These are phyloP conservation scores for Cryphonectria japonica DNA, from an alignment of 2,329 filamentous ascomycete species.

Conservation along the genomic window DNA sequence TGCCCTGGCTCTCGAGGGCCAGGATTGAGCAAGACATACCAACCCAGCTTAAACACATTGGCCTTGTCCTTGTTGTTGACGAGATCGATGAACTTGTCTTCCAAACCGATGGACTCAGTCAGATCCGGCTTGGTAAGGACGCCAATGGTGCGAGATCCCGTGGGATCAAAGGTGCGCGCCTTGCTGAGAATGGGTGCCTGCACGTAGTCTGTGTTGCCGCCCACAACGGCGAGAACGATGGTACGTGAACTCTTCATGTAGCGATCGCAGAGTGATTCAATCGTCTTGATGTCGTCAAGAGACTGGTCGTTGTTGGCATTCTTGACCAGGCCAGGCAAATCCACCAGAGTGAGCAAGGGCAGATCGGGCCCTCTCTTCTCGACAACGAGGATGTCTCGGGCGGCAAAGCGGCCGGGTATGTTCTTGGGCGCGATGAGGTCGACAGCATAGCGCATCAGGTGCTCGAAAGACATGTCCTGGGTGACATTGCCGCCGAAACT, in stretches of 20 bases:
- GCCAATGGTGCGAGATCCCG: conserved; percentile 53
- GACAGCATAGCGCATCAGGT: conserved; percentile 55
- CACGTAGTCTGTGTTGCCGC: conserved; percentile 59
- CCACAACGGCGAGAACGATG: conserved; percentile 59
- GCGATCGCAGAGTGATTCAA: conserved; percentile 54
- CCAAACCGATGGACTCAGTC: conserved; percentile 55
- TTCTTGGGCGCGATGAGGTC: conserved; percentile 56
- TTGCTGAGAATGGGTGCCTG: conserved; percentile 57
- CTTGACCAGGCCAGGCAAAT: conserved; percentile 62
- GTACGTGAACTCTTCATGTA: conserved; percentile 61
- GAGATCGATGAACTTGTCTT: conserved; percentile 59
- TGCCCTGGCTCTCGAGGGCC: conserved; percentile 48
- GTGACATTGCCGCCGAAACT: conserved; percentile 54
- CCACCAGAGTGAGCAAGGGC: conserved; percentile 64
- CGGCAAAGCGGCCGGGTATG: conserved; percentile 54
- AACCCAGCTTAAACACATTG: conserved; percentile 56
- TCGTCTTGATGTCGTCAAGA: conserved; percentile 55
- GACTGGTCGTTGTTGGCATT: conserved; percentile 59
- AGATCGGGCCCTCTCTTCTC: conserved; percentile 63
- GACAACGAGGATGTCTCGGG: conserved; percentile 58
- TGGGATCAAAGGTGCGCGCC: conserved; percentile 54
- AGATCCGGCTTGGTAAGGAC: conserved; percentile 58
- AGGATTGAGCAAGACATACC: conserved; percentile 56
- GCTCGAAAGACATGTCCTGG: conserved; percentile 50
- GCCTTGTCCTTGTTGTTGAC: conserved; percentile 54